Percentiles rank a stretch among this genome's conserved stretches.
phyloP scores from a whole-genome alignment of 495 filamentous ascomycete species.

The Penicillium verhagenii region DNA sequence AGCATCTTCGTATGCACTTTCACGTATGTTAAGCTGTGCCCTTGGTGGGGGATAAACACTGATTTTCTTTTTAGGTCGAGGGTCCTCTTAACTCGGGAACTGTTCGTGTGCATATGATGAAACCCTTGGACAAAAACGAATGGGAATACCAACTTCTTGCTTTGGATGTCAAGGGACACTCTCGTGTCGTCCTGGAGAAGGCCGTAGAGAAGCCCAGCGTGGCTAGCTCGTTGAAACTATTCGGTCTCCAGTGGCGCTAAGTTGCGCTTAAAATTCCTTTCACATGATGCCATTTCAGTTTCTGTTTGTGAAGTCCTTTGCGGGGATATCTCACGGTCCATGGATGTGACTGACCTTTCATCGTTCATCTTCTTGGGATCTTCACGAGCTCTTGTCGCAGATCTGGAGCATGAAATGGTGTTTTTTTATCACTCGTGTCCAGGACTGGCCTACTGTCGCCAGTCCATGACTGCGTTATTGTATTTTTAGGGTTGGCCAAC shows the following conservation, averaged over 20 bases:
- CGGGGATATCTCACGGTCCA: not conserved
- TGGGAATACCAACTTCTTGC: constrained; percentile 80
- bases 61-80: constrained; percentile 60
- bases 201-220: constrained; percentile 39
- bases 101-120: constrained; percentile 76
- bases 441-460: not conserved
- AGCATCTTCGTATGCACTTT: constrained; percentile 87
- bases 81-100: constrained; percentile 73
- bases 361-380: not conserved
- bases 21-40: constrained; percentile 53
- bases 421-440: too few species aligned
- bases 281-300: constrained; percentile 1
- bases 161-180: constrained; percentile 68
- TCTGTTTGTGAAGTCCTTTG: not conserved
- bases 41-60: not conserved
- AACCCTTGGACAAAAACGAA: constrained; percentile 57
- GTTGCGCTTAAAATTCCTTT: not conserved
- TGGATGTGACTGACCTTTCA: not conserved
- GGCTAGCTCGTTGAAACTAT: constrained; percentile 44
- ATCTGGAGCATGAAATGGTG: not conserved
- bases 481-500: constrained; percentile 9
- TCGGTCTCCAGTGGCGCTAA: constrained; percentile 55
- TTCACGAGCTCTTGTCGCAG: not conserved
- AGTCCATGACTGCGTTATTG: not conserved
- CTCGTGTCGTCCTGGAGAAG: constrained; percentile 50